Evolutionary conservation across 2,329 filamentous ascomycete species (phyloP).

Genomic region (Penicillium oxalicum): DNA sequence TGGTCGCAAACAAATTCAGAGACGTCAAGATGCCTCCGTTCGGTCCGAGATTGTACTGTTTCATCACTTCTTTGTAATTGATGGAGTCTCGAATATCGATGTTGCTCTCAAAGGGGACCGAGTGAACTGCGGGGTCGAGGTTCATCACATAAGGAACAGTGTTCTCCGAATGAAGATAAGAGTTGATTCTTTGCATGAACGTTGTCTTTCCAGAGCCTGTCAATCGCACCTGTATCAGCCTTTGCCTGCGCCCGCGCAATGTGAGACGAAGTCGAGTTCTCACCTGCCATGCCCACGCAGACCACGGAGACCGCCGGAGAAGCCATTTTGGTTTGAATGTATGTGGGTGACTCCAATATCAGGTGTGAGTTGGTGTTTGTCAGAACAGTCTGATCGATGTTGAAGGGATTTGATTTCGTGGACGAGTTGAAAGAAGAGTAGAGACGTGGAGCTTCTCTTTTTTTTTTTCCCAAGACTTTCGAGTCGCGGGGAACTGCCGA

Average conservation of each 20-base stretch:
- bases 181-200: slow-evolving; percentile 97
- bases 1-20: slow-evolving; percentile 93
- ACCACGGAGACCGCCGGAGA: slow-evolving; percentile 70
- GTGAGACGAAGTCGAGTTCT: slow-evolving; percentile 18
- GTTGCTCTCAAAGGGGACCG: slow-evolving; percentile 91
- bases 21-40: slow-evolving; percentile 96
- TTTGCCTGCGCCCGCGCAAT: background rate
- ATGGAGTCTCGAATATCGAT: slow-evolving; percentile 98
- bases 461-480: slow-evolving; percentile 21
- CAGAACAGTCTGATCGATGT: background rate
- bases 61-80: slow-evolving; percentile 99
- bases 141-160: slow-evolving; percentile 92
- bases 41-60: slow-evolving; percentile 93
- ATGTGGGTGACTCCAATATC: background rate
- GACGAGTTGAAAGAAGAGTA: background rate
- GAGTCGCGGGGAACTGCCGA: slow-evolving; percentile 26
- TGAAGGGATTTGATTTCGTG: background rate
- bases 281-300: slow-evolving; percentile 94
- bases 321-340: slow-evolving; percentile 32
- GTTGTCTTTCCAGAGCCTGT: slow-evolving; percentile 95
- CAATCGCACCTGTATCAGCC: slow-evolving; percentile 4
- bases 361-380: background rate
- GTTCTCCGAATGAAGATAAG: slow-evolving; percentile 75
- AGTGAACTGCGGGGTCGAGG: slow-evolving; percentile 88
- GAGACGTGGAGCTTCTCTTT: slow-evolving; percentile 16